Evolutionary conservation across 2,329 filamentous ascomycete genomes (phyloP), one percentile per base, ranked within the genome.

Genomic region (Septoria petroselini): DNA sequence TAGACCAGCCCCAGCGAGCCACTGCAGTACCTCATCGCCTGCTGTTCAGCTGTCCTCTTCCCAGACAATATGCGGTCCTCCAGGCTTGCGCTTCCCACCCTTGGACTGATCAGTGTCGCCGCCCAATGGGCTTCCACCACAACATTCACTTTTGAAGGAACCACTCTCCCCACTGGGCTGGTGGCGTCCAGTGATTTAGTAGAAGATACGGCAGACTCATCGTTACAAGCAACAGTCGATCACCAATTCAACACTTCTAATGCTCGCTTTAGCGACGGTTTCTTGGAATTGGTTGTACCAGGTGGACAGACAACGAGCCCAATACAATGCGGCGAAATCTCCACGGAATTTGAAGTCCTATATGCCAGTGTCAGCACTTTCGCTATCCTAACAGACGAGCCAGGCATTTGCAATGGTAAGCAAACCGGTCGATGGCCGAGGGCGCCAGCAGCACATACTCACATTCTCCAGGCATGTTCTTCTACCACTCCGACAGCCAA

Each of bases 381-480:
- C 7, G 48, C 49, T 0, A 49, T 49, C n/a, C 17, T 47, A 9
- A 49, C 39, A 1, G 43, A 48, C 9, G 44, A 46, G 18, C 17
- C 30, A 12, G 44, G 48, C 18, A 38, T 49, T 4, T 48, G 41
- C 25, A 52, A 52, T 34, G 49, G 49, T 18, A 17, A 18, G 34
- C 17, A n/a, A n/a, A n/a, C n/a, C n/a, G n/a, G n/a, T n/a, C n/a
- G n/a, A n/a, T n/a, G n/a, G n/a, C n/a, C n/a, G n/a, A n/a, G n/a
- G n/a, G n/a, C n/a, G n/a, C n/a, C n/a, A n/a, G n/a, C n/a, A n/a
- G n/a, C n/a, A n/a, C n/a, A n/a, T n/a, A n/a, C n/a, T n/a, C n/a
- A n/a, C n/a, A n/a, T n/a, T n/a, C n/a, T 41, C 14, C 43, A 35
- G 57, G 57, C 2, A 51, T 59, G 42, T 62, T 61, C 48, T 54